Evolutionary conservation across 2,329 filamentous ascomycete genomes (phyloP), one percentile per base, ranked within the genome.

Genomic region (Xylariaceae sp.): DNA sequence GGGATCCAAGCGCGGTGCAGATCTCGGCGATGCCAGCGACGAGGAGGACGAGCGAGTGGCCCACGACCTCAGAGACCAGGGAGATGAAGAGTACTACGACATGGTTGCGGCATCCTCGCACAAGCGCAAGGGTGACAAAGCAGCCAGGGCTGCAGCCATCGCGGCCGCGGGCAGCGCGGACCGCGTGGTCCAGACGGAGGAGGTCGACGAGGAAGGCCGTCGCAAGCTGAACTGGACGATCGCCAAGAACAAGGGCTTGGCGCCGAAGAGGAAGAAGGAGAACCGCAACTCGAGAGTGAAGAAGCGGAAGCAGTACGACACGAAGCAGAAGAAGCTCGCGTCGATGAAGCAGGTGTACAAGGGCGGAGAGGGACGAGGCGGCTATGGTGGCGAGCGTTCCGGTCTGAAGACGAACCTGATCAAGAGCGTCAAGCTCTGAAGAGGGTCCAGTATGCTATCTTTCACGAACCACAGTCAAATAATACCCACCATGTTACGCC

Each of bases 291-390:
- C 92, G 22, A 73, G 92, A 58, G 90, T 96, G 45, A 98, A 96
- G 82, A 96, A 95, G 82, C 79, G 87, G 63, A 87, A 87, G 77
- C 88, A 87, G 77, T 98, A 78, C 59, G 88, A 93, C 56, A 83
- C 88, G 60, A 95, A 94, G 74, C 83, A 90, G 75, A 96, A 95
- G 84, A 95, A 96, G 72, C 64, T 96, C 55, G 78, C 77, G 52
- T 90, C 83, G 56, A 85, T 89, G 68, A 86, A 83, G 66, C 75
- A 84, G 7, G 70, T 86, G 11, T 96, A 89, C 67, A 86, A 88
- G 61, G 86, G 86, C 46, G 84, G 86, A 41, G 80, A 93, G 64
- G 79, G 84, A 48, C 77, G 76, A 53, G 83, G 87, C 52, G 83
- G 88, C 34, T 98, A 98, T 66, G 77, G 77, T 45, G 92, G 92